Base-by-base conservation (phyloP, 805 yeast species). In the Cyberlindnera samutprakarnensis region DNA sequence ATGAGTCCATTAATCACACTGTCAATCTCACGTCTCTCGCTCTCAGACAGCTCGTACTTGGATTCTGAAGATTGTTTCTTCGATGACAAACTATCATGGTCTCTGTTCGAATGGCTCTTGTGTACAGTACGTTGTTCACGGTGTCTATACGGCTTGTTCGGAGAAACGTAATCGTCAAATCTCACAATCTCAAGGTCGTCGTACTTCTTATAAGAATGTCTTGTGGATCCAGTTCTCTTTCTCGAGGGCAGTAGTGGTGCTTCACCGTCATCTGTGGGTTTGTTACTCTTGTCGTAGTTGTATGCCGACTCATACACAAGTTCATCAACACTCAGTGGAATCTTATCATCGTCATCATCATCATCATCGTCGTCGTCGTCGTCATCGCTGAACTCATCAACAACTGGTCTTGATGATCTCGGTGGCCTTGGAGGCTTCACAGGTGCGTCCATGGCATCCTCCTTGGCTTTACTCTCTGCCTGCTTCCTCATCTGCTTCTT, bases 271-370 rank as follows among this genome's bases (percentile, higher is more conserved):
- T 24, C 27, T 13, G 10, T 13, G 6, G 14, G 12, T 6, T 10
- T 13, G 16, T 24, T 19, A 8, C 7, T 13, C 20, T 61, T 56
- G 8, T 62, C 60, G 7, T 54, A 47, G 42, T 75, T 77, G 58
- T 90, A 82, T 4, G 78, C 69, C 31, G 63, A 54, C 54, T 81
- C 88, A 35, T 64, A 66, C 60, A 77, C 68, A 44, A 80, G 62
- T 6, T 62, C 57, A 39, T 56, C 59, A 34, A 65, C 53, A 19
- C 43, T 35, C 8, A 48, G 33, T 23, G 54, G 47, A 32, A 36
- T 23, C 16, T 44, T 44, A 33, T 42, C 40, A 24, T 40, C 28
- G 11, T 27, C 21, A 19, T 19, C 7, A 19, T 19, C 21, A n/a
- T n/a, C n/a, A n/a, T n/a, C n/a, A n/a, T n/a, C n/a, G n/a, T n/a